These are phyloP conservation scores for Ceratobasidium sp. DNA, from an alignment of 1,284 basidiomycete species.

Conservation along the genomic window DNA sequence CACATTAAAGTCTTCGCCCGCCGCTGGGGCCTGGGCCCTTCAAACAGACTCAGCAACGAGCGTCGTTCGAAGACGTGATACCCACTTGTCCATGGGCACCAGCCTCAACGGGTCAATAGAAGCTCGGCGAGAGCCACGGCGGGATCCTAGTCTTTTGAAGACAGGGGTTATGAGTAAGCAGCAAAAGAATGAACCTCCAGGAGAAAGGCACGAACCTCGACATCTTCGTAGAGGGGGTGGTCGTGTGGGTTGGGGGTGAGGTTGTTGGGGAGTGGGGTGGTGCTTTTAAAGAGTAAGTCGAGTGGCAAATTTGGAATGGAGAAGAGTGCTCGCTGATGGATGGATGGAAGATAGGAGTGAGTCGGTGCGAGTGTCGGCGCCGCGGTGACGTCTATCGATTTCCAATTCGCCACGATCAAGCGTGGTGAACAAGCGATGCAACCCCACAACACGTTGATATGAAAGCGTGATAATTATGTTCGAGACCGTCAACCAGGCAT, in stretches of 20 bases:
- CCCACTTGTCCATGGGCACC: slow-evolving; percentile 79
- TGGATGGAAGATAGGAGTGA: slow-evolving; percentile 29
- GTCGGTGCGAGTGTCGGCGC: slow-evolving; percentile 16
- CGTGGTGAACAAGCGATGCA: slow-evolving; percentile 10
- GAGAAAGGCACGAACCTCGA: slow-evolving; percentile 21
- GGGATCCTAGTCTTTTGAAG: slow-evolving; percentile 26
- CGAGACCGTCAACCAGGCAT: slow-evolving; percentile 12
- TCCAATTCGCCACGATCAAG: slow-evolving; percentile 30
- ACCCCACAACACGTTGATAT: slow-evolving; percentile 29
- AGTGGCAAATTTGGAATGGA: slow-evolving; percentile 23
- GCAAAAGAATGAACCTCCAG: not conserved
- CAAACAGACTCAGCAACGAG: slow-evolving; percentile 45
- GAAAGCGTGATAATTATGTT: slow-evolving; percentile 24
- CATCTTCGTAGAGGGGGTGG: slow-evolving; percentile 11
- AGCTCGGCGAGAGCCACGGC: slow-evolving; percentile 65
- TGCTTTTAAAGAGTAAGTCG: slow-evolving; percentile 10
- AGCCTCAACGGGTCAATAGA: slow-evolving; percentile 83
- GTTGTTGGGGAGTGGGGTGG: not conserved
- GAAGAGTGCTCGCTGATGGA: slow-evolving; percentile 44
- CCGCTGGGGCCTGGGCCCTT: slow-evolving; percentile 28
- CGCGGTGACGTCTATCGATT: slow-evolving; percentile 33
- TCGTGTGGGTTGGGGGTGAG: slow-evolving; percentile 17
- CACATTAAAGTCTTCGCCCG: slow-evolving; percentile 82
- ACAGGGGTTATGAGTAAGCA: not conserved
- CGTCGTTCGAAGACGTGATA: slow-evolving; percentile 45